Base-by-base conservation (phyloP, 805 yeast species). In the Pichia californica region DNA sequence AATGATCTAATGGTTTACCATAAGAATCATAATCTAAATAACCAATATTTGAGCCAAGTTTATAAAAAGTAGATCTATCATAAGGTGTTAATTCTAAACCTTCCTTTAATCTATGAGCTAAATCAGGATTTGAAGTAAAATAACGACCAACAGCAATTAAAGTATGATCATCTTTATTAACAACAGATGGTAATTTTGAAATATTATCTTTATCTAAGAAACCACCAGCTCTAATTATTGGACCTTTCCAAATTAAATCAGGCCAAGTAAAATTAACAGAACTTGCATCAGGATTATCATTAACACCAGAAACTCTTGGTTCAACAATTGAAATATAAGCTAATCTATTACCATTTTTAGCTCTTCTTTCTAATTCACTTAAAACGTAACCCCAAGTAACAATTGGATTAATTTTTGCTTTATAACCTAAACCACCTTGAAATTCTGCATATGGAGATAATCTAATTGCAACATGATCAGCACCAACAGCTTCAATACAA, bases 221-320 rank as follows among this genome's bases (percentile, higher is more conserved):
- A 36, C 42, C 61, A 38, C 47, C 57, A 27, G 50, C 48, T 36
- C 52, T 45, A 11, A 55, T 41, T 2, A 51, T 36, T 62, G 35
- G 51, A 26, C 54, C 54, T 11, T 44, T 46, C 66, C 52, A 46
- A 25, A 48, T 41, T 31, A 46, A 43, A 9, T 34, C 44, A n/a
- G 45, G 48, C 52, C 49, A 56, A 23, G 45, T 34, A n/a, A 49
- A 41, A 30, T 47, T 49, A 11, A 44, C 40, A 8, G 20, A 36
- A 4, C 37, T 23, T 3, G 36, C 33, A 19, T 43, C 47, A 14
- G 41, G 30, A 21, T 45, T 48, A 30, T 43, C 48, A 9, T 25
- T 19, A 30, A 44, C 56, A 51, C 87, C 64, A 55, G 88, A 95
- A 56, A 87, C 95, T 31, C 80, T 88, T 1, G 79, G 81, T 53